Base-by-base conservation (phyloP, 768 basidiomycete genomes). In the Suillus subaureus region DNA sequence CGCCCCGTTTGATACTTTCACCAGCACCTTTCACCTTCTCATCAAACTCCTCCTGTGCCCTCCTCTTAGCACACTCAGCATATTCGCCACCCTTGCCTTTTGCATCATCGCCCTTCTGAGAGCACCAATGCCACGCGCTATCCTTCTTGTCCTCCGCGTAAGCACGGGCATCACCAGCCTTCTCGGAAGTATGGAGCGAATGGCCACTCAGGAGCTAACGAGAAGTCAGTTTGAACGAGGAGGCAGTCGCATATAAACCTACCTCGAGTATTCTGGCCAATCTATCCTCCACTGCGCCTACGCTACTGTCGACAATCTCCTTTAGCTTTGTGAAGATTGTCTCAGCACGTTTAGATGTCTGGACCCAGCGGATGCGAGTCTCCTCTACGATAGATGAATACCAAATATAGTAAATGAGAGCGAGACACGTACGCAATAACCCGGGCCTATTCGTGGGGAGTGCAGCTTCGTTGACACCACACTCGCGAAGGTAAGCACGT, bases 401-500 rank as follows among this genome's bases (percentile, higher is more conserved):
- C 70, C 47, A 68, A 61, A 40, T 40, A 42, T 21, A 28, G 4
- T 18, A 23, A 6, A 42, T 9, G 26, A 40, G 0, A 3, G 23
- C 6, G 21, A 28, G 60, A 61, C 33, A 63, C 82, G 45, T 71
- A 91, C 91, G 92, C 40, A 99, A 83, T 23, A 97, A 85, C n/a
- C 89, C 89, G 0, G 92, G 87, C 42, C 95, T 87, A 4, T 72
- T 75, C 1, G 82, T 85, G 1, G 91, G 89, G 49, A 93, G 81
- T 58, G 82, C 80, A n/a, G 82, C 82, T 70, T 96, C 94, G 67
- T 84, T 80, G 35, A 97, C 72, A 58, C 90, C 91, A 68, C 86
- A 85, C 72, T 92, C 87, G 52, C 94, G 85, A 23, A 98, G 84
- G 78, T 93, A 97, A 2, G 92, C 94, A 55, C 96, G 89, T 33